Percentiles rank a stretch among this genome's conserved stretches.
These are phyloP conservation scores for Alternaria rosae DNA, from an alignment of 2,329 filamentous ascomycete genomes.

Conservation along the genomic window DNA sequence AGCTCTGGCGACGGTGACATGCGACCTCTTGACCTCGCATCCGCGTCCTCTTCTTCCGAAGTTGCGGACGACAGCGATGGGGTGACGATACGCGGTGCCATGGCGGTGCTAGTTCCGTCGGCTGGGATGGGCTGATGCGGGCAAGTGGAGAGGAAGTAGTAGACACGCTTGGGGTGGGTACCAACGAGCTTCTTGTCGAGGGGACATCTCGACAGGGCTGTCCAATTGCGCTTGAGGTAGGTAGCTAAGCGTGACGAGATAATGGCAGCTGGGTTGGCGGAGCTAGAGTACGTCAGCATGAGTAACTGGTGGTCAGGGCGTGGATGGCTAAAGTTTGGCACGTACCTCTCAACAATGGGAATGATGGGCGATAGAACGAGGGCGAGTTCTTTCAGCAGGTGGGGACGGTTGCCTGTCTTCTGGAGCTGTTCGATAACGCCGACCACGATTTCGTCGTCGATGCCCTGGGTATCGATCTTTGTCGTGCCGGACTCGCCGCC, in stretches of 20 bases:
- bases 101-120: constrained; percentile 60
- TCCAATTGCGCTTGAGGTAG: constrained; percentile 88
- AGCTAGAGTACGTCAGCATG: constrained; percentile 65
- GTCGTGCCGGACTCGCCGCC: constrained; percentile 55
- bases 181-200: constrained; percentile 91
- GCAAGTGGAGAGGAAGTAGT: constrained; percentile 93
- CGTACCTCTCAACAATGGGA: constrained; percentile 90
- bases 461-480: constrained; percentile 79
- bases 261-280: constrained; percentile 92
- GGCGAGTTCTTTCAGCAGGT: constrained; percentile 93
- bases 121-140: constrained; percentile 83
- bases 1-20: constrained; percentile 92
- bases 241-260: constrained; percentile 90
- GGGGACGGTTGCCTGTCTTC: constrained; percentile 88
- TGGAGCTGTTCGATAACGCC: constrained; percentile 88
- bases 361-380: constrained; percentile 78
- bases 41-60: constrained; percentile 73
- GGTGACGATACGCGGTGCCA: constrained; percentile 71
- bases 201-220: constrained; percentile 79
- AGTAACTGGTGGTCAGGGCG: constrained; percentile 31
- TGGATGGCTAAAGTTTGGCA: constrained; percentile 36
- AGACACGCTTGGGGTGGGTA: constrained; percentile 91
- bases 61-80: constrained; percentile 83
- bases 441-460: constrained; percentile 95
- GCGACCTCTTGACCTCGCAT: constrained; percentile 65